These are phyloP conservation scores for Chlorokybus atmophyticus DNA, from an alignment of 139 green algal genomes.

Conservation along the genomic window DNA sequence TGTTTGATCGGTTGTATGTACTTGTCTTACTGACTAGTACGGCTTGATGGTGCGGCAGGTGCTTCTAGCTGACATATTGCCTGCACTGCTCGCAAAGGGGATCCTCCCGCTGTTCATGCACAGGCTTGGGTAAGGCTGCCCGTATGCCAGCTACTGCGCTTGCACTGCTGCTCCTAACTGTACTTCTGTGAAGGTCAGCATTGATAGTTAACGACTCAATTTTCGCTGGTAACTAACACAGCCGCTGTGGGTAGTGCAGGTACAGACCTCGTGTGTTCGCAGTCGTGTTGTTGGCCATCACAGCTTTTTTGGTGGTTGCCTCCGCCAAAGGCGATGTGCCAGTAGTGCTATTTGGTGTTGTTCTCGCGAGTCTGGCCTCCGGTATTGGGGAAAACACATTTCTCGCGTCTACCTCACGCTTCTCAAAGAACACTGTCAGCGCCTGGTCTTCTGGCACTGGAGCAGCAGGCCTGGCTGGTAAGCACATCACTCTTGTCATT, in stretches of 20 bases:
- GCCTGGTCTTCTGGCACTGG: constrained; percentile 9
- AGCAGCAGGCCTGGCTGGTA: constrained; percentile 1
- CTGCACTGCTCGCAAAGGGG: not conserved
- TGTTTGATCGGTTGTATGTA: not conserved
- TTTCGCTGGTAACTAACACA: no score
- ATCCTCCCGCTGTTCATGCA: not conserved
- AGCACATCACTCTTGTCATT: no score
- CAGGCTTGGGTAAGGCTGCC: not conserved
- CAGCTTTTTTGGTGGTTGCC: not conserved
- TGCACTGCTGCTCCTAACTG: no score
- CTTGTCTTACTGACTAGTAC: not conserved
- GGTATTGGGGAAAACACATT: constrained; percentile 9
- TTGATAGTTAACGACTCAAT: no score
- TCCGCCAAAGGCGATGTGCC: not conserved
- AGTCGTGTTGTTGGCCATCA: not conserved
- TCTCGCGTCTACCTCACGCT: not conserved
- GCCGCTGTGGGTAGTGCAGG: no score
- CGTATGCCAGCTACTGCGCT: no score
- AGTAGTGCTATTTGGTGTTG: constrained; percentile 3
- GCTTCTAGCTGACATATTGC: constrained; percentile 11
- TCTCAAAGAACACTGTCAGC: not conserved
- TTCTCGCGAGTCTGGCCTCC: not conserved
- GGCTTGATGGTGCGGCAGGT: not conserved
- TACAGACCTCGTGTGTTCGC: constrained; percentile 1
- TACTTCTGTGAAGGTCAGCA: no score